A percentile compares a stretch with the other conserved stretches of the same genome.
Evolutionary conservation across 306 rosid species (phyloP).

Genomic region (Medicago arabica): DNA sequence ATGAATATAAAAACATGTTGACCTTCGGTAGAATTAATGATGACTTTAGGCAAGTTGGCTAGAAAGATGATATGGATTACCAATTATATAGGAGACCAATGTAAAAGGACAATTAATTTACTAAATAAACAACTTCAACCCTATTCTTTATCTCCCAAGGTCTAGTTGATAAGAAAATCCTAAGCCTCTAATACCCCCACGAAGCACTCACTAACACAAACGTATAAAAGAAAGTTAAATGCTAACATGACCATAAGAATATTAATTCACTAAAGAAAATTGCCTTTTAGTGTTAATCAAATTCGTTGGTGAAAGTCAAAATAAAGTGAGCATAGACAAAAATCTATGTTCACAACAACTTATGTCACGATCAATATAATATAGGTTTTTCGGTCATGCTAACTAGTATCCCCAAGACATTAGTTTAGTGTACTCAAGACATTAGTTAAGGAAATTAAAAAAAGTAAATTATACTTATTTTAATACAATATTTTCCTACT

Average conservation of each 20-base stretch:
- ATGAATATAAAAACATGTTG: constrained; percentile 27
- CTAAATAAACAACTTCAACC: not conserved
- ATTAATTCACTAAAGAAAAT: not conserved
- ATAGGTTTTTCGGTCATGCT: too few species aligned
- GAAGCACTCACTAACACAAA: not conserved
- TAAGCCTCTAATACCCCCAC: not conserved
- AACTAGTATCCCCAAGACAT: too few species aligned
- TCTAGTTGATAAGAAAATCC: too few species aligned
- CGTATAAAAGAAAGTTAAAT: not conserved
- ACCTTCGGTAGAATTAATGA: constrained; percentile 30
- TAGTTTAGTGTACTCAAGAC: too few species aligned
- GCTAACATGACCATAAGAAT: not conserved
- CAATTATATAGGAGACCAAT: not conserved
- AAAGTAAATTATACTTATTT: too few species aligned
- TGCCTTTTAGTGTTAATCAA: not conserved
- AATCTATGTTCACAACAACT: too few species aligned
- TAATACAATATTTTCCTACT: too few species aligned
- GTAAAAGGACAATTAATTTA: not conserved
- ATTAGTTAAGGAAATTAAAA: too few species aligned
- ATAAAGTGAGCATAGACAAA: too few species aligned
- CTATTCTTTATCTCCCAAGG: too few species aligned
- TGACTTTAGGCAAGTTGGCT: constrained; percentile 20
- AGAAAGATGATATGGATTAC: constrained; percentile 1
- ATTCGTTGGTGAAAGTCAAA: too few species aligned
- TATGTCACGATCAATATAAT: too few species aligned